Base-by-base conservation (phyloP, 2,329 filamentous ascomycete genomes). In the Pseudocercospora fuligena region DNA sequence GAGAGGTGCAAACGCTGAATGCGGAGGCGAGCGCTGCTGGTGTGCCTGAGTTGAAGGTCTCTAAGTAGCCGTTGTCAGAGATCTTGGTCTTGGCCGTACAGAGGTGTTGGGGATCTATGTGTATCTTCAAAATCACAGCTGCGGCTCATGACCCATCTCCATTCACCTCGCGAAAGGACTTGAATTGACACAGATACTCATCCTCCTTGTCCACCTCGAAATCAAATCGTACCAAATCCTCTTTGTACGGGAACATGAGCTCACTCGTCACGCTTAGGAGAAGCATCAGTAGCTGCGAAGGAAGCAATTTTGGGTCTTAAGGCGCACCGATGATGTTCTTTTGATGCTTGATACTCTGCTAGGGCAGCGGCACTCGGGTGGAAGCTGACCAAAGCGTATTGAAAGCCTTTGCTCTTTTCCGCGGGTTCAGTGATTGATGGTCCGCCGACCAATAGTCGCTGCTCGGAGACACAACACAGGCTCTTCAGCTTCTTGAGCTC, bases 211-310 rank as follows among this genome's bases (percentile, higher is more conserved):
- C 79, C 23, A 85, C 81, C 62, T 87, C 84, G 68, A 87, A 87
- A 69, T 87, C 85, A 70, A 86, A 87, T 19, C 85, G 77, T 16
- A 80, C 79, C 1, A 87, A 74, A 64, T 87, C 84, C 60, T 87
- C 84, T 19, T 82, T 83, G 69, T 80, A 87, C 0, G 85, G 85
- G 75, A 82, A 85, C 7, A 87, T 75, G 60, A 83, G 84, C 3
- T 79, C 81, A 31, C 78, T 82, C 0, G 85, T 87, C 0, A 87
- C 83, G 60, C 85, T 87, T 47, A 33, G 75, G 61, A 75, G 61
- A 33, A 33, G 31, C 9, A 33, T 12, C 11, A 33, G 31, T 33
- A 33, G 31, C 31, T 33, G 31, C 31, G 31, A 33, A 33, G 31
- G 31, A 33, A 33, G 31, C 31, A 33, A 33, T 12, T 1, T 33